Percentiles rank a stretch among this genome's conserved stretches.
Evolutionary conservation across 768 basidiomycete genomes (phyloP).

Genomic region (Tylopilus felleus): DNA sequence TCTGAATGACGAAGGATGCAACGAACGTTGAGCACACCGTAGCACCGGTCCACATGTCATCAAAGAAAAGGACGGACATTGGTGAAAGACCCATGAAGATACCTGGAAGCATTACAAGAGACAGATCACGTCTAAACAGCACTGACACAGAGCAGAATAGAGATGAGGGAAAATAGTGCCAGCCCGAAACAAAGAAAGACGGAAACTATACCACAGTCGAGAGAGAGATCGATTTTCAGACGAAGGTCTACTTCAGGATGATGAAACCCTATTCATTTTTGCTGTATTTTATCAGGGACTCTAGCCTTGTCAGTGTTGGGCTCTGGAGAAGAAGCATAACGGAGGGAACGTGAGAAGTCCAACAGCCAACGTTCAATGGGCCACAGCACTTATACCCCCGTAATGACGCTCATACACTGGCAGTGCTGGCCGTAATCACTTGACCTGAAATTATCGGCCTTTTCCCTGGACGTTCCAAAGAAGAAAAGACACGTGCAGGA

Average conservation of each 20-base stretch:
- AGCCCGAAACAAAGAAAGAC: not conserved
- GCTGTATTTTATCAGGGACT: conserved; percentile 12
- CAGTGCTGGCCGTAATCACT: conserved; percentile 9
- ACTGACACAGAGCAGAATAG: conserved; percentile 5
- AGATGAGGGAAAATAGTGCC: conserved; percentile 1
- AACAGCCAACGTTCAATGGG: not conserved
- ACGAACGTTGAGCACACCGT: not conserved
- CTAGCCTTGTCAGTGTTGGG: conserved; percentile 7
- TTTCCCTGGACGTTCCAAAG: not conserved
- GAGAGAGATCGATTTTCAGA: not conserved
- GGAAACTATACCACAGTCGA: conserved; percentile 13
- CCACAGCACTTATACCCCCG: conserved; percentile 15
- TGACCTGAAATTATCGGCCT: not conserved
- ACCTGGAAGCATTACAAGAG: not conserved
- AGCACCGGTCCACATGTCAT: not conserved
- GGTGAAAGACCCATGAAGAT: not conserved
- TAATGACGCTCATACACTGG: not conserved
- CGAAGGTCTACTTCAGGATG: conserved; percentile 3
- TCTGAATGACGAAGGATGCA: conserved; percentile 11
- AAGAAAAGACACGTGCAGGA: not conserved
- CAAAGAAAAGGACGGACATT: conserved; percentile 1
- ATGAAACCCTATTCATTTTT: conserved; percentile 9
- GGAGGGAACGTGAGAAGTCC: conserved; percentile 19
- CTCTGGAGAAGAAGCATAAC: conserved; percentile 11
- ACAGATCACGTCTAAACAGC: conserved; percentile 2